phyloP scores from a whole-genome alignment of 768 basidiomycete genomes.

The Hygrophorus pudorinus region DNA sequence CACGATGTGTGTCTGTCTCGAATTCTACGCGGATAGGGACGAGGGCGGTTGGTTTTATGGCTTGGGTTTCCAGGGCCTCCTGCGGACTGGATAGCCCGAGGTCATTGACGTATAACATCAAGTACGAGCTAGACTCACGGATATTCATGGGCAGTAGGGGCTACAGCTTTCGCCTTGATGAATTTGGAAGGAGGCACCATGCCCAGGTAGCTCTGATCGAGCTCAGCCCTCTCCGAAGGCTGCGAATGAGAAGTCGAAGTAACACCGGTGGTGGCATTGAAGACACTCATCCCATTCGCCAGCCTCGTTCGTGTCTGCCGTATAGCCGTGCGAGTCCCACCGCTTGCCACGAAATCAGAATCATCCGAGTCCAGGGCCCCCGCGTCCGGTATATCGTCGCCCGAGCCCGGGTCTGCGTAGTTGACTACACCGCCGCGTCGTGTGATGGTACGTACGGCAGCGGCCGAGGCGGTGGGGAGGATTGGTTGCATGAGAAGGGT shows the following conservation, averaged over 20 bases:
- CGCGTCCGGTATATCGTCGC: conserved; percentile 72
- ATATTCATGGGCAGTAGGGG: conserved; percentile 59
- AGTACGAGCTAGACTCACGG: conserved; percentile 42
- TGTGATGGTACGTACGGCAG: conserved; percentile 32
- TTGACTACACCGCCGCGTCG: conserved; percentile 68
- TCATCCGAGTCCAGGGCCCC: conserved; percentile 80
- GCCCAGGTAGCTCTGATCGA: conserved; percentile 88
- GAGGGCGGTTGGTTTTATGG: conserved; percentile 40
- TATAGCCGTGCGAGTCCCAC: conserved; percentile 48
- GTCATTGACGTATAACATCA: background rate
- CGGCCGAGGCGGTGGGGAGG: conserved; percentile 29
- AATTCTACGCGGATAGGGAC: conserved; percentile 95
- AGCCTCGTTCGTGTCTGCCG: conserved; percentile 32
- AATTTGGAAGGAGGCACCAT: conserved; percentile 73
- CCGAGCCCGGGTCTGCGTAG: conserved; percentile 80
- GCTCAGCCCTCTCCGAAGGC: conserved; percentile 42
- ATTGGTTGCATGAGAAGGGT: conserved; percentile 90
- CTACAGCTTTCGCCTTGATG: conserved; percentile 50
- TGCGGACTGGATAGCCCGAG: conserved; percentile 35
- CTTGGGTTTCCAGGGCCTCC: conserved; percentile 56
- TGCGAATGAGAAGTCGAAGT: conserved; percentile 24
- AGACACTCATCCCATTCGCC: conserved; percentile 41
- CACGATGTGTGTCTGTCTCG: conserved; percentile 82
- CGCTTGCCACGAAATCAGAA: conserved; percentile 67
- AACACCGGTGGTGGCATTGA: conserved; percentile 40